Evolutionary conservation across 169 alveolate species (phyloP), one percentile per base, ranked within the genome.

Genomic region (Toxoplasma gondii): DNA sequence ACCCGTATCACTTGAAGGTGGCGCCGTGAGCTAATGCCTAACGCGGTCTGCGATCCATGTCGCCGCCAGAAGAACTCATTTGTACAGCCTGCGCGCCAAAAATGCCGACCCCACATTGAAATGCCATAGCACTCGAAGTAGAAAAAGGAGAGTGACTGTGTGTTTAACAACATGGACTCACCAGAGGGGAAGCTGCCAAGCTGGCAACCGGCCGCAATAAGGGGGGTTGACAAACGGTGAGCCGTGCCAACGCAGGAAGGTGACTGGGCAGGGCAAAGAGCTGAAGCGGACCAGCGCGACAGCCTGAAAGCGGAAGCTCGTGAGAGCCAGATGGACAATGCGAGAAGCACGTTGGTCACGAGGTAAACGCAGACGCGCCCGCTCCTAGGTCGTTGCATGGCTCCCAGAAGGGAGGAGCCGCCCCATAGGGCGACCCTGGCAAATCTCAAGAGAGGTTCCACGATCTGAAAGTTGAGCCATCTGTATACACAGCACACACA

Each of bases 1-100:
- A 78, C 87, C 45, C 87, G 87, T 78, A 78, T 78, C 45, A 39
- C 87, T 34, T 38, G 87, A 34, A 78, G 41, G 45, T 78, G 87
- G 34, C 87, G 87, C 45, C 87, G 27, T 78, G 87, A 78, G 45
- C 87, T 44, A 19, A 78, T 41, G 41, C 19, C 87, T 34, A 78
- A 78, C 53, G 87, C 87, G 53, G 87, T 78, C 4, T 24, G 78
- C 36, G 78, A 64, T 64, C 78, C 78, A 64, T 64, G 78, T 39
- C 41, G 41, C 78, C 34, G 78, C 78, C 78, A 64, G n/a, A 24
- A 64, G n/a, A 24, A 64, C 34, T 64, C 78, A 64, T 19, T 64
- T 64, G 34, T 0, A 31, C 9, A 31, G 78, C 78, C 78, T 64
- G 78, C 34, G n/a, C 1, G 78, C 0, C 29, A 64, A 29, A 49